A percentile compares a stretch with the other conserved stretches of the same genome.
phyloP scores from a whole-genome alignment of 495 filamentous ascomycete genomes.

The Hypoxylon intermedium region DNA sequence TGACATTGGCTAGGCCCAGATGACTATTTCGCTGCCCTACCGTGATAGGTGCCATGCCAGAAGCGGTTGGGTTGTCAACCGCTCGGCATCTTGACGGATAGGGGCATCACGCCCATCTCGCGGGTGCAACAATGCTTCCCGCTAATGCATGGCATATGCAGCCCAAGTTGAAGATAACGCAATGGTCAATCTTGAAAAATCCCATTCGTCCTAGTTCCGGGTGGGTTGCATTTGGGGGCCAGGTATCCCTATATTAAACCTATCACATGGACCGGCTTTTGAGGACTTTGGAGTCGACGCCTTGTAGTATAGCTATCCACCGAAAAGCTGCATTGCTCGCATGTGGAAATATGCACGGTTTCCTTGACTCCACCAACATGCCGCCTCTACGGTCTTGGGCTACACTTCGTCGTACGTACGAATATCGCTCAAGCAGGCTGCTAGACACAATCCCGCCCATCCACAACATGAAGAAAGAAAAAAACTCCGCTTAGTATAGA shows the following conservation, averaged over 20 bases:
- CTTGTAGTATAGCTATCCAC: slow-evolving; percentile 25
- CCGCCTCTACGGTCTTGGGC: background rate
- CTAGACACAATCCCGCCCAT: background rate
- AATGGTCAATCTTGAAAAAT: slow-evolving; percentile 17
- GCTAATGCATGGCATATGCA: slow-evolving; percentile 37
- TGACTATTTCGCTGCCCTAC: slow-evolving; percentile 22
- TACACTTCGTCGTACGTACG: background rate
- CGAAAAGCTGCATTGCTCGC: slow-evolving; percentile 27
- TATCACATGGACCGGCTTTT: slow-evolving; percentile 30
- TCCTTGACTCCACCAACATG: slow-evolving; percentile 5
- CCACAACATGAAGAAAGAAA: background rate
- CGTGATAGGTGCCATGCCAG: slow-evolving; percentile 37
- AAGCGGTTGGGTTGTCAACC: slow-evolving; percentile 27
- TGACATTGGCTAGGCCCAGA: slow-evolving; percentile 34
- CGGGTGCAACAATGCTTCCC: slow-evolving; percentile 28
- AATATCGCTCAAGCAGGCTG: background rate
- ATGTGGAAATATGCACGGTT: slow-evolving; percentile 4
- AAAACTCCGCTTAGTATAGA: background rate
- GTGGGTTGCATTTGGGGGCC: slow-evolving; percentile 29
- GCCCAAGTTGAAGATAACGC: slow-evolving; percentile 27
- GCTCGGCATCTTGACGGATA: slow-evolving; percentile 36
- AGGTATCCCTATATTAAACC: slow-evolving; percentile 22
- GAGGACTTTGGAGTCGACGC: background rate
- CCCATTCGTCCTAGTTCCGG: slow-evolving; percentile 29
- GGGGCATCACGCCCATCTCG: slow-evolving; percentile 27